Evolutionary conservation across 805 yeast genomes (phyloP), one percentile per base, ranked within the genome.

Genomic region (Isabelozyma gotoi): DNA sequence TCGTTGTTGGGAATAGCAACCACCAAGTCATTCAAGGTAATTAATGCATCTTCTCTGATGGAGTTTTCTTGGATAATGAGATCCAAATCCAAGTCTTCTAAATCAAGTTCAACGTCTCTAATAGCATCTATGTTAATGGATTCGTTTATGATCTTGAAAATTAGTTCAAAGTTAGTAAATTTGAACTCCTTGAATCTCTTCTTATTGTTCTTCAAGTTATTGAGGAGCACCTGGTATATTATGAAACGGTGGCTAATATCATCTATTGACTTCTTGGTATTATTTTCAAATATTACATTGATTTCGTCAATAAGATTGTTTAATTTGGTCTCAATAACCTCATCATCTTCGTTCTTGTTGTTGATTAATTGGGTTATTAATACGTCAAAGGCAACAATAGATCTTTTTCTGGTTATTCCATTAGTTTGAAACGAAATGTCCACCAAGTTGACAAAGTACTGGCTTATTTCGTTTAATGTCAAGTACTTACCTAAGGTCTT

Each of bases 21-120:
- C 10, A 66, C 48, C 7, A 63, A 59, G 11, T 67, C 62, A 16
- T 72, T 69, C 19, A 77, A 56, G 6, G 75, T 67, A 21, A 69
- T 59, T 41, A 82, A 61, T 0, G 80, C 69, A 18, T 80, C 79
- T 43, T 77, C 81, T 40, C 85, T 74, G 5, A 75, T 60, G 44
- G 71, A 73, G 50, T 80, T 76, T 21, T 66, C 60, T 40, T 68
- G 68, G 3, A 68, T 49, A 33, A 74, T 65, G 7, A 61, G 62
- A 39, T 76, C 80, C 38, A 66, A 71, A 49, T 78, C 84, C 24
- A 66, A 52, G 20, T 70, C 73, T 11, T 63, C 71, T 3, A 50
- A 47, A 20, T 55, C 59, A 3, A 47, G 11, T 2, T 41, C 51
- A 3, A 43, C 33, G 18, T 42, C 47, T 5, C 39, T 36, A 15